Evolutionary conservation across 1,284 basidiomycete genomes (phyloP).

Genomic region (Microbotryum violaceum): DNA sequence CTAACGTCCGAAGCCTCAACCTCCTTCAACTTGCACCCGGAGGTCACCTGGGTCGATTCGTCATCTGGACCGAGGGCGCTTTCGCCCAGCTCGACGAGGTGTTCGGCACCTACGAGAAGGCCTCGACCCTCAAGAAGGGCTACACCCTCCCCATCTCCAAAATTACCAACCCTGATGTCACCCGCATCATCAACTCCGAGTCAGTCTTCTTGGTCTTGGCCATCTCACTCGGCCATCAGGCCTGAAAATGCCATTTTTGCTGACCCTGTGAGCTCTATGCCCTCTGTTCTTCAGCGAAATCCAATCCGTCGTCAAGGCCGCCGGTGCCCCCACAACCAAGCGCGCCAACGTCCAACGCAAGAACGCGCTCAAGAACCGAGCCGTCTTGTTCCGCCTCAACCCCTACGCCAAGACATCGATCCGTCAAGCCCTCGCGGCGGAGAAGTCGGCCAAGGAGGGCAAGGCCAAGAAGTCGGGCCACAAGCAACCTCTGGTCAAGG

Average conservation of each 20-base stretch:
- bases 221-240: no score
- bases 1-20: constrained; percentile 90
- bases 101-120: constrained; percentile 86
- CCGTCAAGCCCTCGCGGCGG: constrained; percentile 14
- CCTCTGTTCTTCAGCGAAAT: no score
- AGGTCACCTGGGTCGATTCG: constrained; percentile 97
- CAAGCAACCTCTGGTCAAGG: constrained; percentile 17
- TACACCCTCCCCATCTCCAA: constrained; percentile 91
- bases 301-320: constrained; percentile 68
- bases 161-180: constrained; percentile 94
- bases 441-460: constrained; percentile 10
- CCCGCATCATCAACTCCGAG: constrained; percentile 94
- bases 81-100: constrained; percentile 89
- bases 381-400: constrained; percentile 95
- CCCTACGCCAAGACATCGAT: constrained; percentile 63
- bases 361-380: constrained; percentile 96
- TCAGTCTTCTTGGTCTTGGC: constrained; percentile 61
- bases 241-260: not conserved
- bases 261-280: not conserved
- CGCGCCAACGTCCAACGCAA: constrained; percentile 98
- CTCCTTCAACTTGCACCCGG: constrained; percentile 98
- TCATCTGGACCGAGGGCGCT: constrained; percentile 98
- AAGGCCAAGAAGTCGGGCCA: constrained; percentile 9
- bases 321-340: constrained; percentile 69
- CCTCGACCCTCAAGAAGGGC: constrained; percentile 82